Conservation (phyloP, 768 basidiomycete genomes). For the Suillus paluster region DNA sequence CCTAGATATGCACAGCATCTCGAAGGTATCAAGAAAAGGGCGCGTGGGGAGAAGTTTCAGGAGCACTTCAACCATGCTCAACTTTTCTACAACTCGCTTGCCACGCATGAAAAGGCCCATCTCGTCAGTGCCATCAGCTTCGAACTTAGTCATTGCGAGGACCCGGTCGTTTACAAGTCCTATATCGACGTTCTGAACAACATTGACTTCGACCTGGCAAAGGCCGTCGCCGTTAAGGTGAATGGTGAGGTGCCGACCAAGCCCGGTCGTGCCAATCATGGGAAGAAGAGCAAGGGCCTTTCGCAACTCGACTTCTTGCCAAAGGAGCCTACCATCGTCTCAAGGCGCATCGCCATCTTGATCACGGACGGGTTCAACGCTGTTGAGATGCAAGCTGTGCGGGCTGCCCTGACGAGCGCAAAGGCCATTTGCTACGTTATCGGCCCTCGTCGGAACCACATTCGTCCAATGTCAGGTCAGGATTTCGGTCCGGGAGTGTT, state of each 20-base stretch:
- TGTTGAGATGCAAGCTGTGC: constrained; percentile 60
- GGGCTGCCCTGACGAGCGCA: constrained; percentile 52
- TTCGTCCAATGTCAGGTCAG: constrained; percentile 37
- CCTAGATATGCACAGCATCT: constrained; percentile 53
- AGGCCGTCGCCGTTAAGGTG: constrained; percentile 66
- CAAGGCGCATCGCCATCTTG: constrained; percentile 77
- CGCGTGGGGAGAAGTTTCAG: constrained; percentile 73
- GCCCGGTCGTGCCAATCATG: constrained; percentile 58
- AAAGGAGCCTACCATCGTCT: constrained; percentile 59
- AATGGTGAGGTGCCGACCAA: constrained; percentile 60
- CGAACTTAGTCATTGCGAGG: constrained; percentile 85
- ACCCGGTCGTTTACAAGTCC: constrained; percentile 66
- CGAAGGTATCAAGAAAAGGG: constrained; percentile 59
- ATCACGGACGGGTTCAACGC: constrained; percentile 76
- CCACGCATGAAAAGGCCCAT: constrained; percentile 70
- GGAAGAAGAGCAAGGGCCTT: constrained; percentile 55
- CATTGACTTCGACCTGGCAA: constrained; percentile 76
- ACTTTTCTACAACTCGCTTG: constrained; percentile 85
- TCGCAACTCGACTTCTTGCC: constrained; percentile 64
- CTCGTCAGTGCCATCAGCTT: constrained; percentile 74
- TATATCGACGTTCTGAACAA: constrained; percentile 72
- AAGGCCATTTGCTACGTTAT: constrained; percentile 68
- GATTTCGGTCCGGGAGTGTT: constrained; percentile 37
- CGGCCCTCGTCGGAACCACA: constrained; percentile 66
- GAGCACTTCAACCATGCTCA: constrained; percentile 78